A percentile compares a stretch with the other conserved stretches of the same genome.
Conservation (phyloP, 257 asterid species). For the Thymus mandschuricus region DNA sequence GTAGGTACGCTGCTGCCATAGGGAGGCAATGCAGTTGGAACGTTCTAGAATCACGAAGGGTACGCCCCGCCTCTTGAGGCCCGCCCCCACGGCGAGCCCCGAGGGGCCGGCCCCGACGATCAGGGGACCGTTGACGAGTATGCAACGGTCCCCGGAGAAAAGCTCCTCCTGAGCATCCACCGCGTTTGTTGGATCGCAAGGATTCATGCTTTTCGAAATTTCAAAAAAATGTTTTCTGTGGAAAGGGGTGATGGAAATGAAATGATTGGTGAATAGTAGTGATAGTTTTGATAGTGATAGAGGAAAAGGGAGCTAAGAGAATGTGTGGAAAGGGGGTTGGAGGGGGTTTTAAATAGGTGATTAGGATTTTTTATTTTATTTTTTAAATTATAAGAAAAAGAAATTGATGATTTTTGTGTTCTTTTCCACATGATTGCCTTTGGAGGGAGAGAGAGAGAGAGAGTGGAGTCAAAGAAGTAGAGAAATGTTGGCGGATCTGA, state of each 20-base stretch:
- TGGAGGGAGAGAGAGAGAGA: constrained; percentile 1
- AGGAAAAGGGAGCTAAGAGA: constrained; percentile 23
- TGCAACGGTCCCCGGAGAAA: constrained; percentile 64
- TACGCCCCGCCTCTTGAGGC: constrained; percentile 73
- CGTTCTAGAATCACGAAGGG: constrained; percentile 83
- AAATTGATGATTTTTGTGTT: constrained; percentile 38
- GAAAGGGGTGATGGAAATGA: too few species aligned
- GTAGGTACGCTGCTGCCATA: constrained; percentile 83
- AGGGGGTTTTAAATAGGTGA: constrained; percentile 54
- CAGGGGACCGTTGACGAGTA: constrained; percentile 88
- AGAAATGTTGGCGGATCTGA: constrained; percentile 6
- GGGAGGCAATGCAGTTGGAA: constrained; percentile 89
- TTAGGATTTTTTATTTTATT: constrained; percentile 19
- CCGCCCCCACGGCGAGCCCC: constrained; percentile 84
- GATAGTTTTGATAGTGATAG: constrained; percentile 25
- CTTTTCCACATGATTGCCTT: constrained; percentile 41
- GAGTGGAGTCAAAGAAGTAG: constrained; percentile 2
- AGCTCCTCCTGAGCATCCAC: constrained; percentile 44
- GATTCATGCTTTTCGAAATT: constrained; percentile 33
- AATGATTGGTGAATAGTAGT: background rate
- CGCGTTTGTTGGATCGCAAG: constrained; percentile 38
- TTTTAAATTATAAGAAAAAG: constrained; percentile 24
- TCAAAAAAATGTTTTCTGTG: too few species aligned
- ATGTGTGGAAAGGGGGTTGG: constrained; percentile 66
- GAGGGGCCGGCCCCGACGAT: constrained; percentile 95